A percentile compares a stretch with the other conserved stretches of the same genome.
Evolutionary conservation across 805 yeast genomes (phyloP).

Genomic region (Saccharomycopsis schoenii): DNA sequence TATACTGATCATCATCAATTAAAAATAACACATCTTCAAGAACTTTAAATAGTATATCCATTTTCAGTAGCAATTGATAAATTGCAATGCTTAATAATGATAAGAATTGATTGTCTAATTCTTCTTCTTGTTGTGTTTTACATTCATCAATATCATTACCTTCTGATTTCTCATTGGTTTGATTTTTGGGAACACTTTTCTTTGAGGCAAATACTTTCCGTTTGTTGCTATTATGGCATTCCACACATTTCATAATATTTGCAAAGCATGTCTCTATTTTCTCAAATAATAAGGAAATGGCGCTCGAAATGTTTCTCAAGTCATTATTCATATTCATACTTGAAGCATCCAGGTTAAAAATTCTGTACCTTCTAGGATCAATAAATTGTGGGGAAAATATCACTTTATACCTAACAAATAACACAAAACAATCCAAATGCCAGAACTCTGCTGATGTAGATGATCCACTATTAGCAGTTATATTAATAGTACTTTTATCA

Average conservation of each 20-base stretch:
- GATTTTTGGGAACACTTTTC: not conserved
- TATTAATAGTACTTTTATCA: not conserved
- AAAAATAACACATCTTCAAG: conserved; percentile 7
- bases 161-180: not conserved
- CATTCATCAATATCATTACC: not conserved
- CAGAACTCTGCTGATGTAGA: conserved; percentile 9
- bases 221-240: not conserved
- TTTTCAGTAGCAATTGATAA: not conserved
- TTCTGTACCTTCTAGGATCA: conserved; percentile 15
- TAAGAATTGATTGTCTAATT: not conserved
- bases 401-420: conserved; percentile 9
- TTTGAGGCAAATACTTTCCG: not conserved
- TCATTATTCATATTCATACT: conserved; percentile 15
- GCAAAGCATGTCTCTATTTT: not conserved
- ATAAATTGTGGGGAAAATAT: conserved; percentile 14
- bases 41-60: conserved; percentile 7
- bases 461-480: not conserved
- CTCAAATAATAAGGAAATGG: conserved; percentile 4
- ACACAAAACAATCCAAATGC: conserved; percentile 13
- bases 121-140: not conserved
- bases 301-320: conserved; percentile 2
- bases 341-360: conserved; percentile 11
- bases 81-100: not conserved
- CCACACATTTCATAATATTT: not conserved
- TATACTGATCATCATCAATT: conserved; percentile 6